These are phyloP conservation scores for Kwoniella bestiolae DNA, from an alignment of 768 basidiomycete genomes.

Conservation along the genomic window DNA sequence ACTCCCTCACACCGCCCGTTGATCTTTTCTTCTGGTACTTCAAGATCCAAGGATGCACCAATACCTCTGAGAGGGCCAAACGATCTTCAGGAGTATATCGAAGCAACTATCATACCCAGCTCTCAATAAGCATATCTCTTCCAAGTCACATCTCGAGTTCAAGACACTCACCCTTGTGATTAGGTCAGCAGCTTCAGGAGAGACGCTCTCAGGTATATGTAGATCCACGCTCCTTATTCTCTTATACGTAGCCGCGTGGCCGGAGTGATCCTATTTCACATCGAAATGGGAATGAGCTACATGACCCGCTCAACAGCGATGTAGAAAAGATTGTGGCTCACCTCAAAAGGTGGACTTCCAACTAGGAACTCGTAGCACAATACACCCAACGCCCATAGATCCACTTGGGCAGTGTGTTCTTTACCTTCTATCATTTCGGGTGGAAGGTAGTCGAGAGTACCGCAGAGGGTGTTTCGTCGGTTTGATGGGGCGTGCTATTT, in stretches of 20 bases:
- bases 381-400: constrained; percentile 97
- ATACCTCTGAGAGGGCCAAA: constrained; percentile 73
- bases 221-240: constrained; percentile 73
- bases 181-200: constrained; percentile 70
- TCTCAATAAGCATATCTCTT: too few relatives aligned
- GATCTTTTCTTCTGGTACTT: constrained; percentile 52
- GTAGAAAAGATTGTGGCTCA: too few relatives aligned
- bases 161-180: constrained; percentile 67
- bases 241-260: constrained; percentile 75
- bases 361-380: constrained; percentile 91
- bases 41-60: constrained; percentile 82
- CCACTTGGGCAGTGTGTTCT: constrained; percentile 87
- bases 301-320: too few relatives aligned
- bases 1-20: constrained; percentile 16
- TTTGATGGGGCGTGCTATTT: constrained; percentile 80
- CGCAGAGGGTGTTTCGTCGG: constrained; percentile 83
- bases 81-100: constrained; percentile 75
- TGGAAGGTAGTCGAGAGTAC: constrained; percentile 93
- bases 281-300: too few relatives aligned
- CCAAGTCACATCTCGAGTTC: too few relatives aligned
- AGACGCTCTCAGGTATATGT: constrained; percentile 65
- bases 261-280: constrained; percentile 37
- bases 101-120: constrained; percentile 66
- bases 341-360: constrained; percentile 82
- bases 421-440: constrained; percentile 97